Conservation (phyloP, 306 rosid species). For the Trifolium subterraneum region DNA sequence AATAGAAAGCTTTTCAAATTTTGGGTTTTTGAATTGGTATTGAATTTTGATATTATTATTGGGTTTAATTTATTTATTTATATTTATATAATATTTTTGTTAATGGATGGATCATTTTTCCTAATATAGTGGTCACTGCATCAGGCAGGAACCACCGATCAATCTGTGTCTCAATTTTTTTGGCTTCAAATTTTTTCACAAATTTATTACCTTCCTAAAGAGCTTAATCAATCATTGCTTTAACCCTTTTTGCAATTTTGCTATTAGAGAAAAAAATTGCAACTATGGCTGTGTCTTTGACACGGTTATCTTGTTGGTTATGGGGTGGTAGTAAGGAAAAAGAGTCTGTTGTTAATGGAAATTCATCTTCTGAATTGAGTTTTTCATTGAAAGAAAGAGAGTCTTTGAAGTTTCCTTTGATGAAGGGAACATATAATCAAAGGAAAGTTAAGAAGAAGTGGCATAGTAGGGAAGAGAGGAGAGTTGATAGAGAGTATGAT, state of each 20-base stretch:
- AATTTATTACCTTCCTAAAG: slow-evolving; percentile 34
- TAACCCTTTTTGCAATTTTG: slow-evolving; percentile 24
- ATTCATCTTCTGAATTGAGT: slow-evolving; percentile 65
- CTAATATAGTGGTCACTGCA: slow-evolving; percentile 72
- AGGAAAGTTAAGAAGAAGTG: slow-evolving; percentile 68
- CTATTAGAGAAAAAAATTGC: slow-evolving; percentile 21
- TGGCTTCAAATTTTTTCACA: slow-evolving; percentile 43
- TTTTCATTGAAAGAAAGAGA: slow-evolving; percentile 62
- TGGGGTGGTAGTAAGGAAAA: slow-evolving; percentile 81
- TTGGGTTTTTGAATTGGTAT: slow-evolving; percentile 19
- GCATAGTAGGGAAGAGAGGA: slow-evolving; percentile 78
- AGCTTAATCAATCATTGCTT: slow-evolving; percentile 28
- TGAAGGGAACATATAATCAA: slow-evolving; percentile 56
- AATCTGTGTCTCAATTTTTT: slow-evolving; percentile 42
- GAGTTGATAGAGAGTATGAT: slow-evolving; percentile 76
- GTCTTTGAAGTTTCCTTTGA: slow-evolving; percentile 59
- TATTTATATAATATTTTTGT: slow-evolving; percentile 32
- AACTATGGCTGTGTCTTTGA: slow-evolving; percentile 77
- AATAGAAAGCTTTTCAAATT: background rate
- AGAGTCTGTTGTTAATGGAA: slow-evolving; percentile 60
- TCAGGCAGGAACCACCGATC: slow-evolving; percentile 71
- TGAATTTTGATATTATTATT: slow-evolving; percentile 29
- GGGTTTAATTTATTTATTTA: slow-evolving; percentile 43
- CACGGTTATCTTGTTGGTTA: slow-evolving; percentile 74
- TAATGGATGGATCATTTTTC: slow-evolving; percentile 51